phyloP scores from a whole-genome alignment of 352 stramenopile species.

The Phytophthora multivora region DNA sequence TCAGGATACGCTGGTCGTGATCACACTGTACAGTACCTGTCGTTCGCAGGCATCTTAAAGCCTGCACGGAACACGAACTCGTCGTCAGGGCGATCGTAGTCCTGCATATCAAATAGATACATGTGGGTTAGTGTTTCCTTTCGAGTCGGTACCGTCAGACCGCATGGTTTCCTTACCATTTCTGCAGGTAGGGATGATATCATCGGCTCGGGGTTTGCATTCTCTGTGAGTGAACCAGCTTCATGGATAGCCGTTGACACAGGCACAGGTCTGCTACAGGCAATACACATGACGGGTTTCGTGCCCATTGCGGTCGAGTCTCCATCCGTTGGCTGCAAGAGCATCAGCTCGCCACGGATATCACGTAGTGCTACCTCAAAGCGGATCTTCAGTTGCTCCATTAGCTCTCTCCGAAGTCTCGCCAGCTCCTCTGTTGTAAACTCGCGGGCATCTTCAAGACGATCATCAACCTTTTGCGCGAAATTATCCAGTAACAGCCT shows the following conservation, averaged over 20 bases:
- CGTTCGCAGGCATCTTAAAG: conserved; percentile 85
- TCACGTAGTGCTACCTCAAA: conserved; percentile 67
- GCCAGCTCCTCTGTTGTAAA: conserved; percentile 66
- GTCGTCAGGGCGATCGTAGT: conserved; percentile 69
- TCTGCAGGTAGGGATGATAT: conserved; percentile 27
- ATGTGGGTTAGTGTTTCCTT: background rate
- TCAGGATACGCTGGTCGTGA: background rate
- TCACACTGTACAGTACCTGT: conserved; percentile 46
- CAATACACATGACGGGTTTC: conserved; percentile 84
- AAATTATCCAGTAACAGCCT: conserved; percentile 75
- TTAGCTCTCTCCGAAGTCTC: conserved; percentile 65
- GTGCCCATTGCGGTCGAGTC: conserved; percentile 81
- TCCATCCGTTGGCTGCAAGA: conserved; percentile 50
- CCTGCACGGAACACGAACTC: conserved; percentile 81
- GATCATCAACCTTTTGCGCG: conserved; percentile 72
- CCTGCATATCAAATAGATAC: conserved; percentile 30
- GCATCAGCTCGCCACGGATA: conserved; percentile 65
- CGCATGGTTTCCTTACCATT: conserved; percentile 21
- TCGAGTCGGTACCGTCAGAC: background rate
- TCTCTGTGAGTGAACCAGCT: conserved; percentile 47
- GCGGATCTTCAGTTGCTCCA: conserved; percentile 62
- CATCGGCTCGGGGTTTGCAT: conserved; percentile 28
- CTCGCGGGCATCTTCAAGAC: conserved; percentile 65
- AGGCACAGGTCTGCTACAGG: conserved; percentile 75
- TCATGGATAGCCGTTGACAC: conserved; percentile 64